These are phyloP conservation scores for Leptographium galeiforme DNA, from an alignment of 2,329 filamentous ascomycete species.

Conservation along the genomic window DNA sequence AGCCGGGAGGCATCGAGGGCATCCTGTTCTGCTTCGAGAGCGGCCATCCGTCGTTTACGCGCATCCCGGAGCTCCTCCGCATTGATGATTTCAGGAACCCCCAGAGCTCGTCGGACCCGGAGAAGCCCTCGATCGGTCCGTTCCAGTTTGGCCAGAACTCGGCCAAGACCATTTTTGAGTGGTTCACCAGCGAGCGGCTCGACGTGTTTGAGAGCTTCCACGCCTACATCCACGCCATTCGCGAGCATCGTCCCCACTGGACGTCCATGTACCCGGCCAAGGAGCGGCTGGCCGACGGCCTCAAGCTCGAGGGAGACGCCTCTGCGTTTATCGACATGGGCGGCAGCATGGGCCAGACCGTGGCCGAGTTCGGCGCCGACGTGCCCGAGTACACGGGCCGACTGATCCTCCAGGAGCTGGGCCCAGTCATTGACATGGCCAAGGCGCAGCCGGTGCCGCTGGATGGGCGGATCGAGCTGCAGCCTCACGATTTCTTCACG, in stretches of 20 bases:
- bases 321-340: background rate
- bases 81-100: background rate
- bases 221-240: constrained; percentile 1
- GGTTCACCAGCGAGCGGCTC: background rate
- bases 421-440: background rate
- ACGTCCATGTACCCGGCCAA: constrained; percentile 1
- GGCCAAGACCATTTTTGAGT: constrained; percentile 1
- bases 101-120: background rate
- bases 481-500: constrained; percentile 11
- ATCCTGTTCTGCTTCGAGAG: constrained; percentile 1
- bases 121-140: background rate
- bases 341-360: constrained; percentile 1
- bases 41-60: constrained; percentile 1
- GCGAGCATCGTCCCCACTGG: background rate
- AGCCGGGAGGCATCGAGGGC: background rate
- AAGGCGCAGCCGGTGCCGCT: background rate
- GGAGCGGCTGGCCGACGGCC: background rate
- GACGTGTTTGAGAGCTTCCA: background rate
- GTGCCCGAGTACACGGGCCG: background rate
- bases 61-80: background rate
- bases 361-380: constrained; percentile 1
- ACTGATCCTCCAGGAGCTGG: background rate
- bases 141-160: background rate
- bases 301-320: background rate
- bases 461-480: background rate